A percentile compares a stretch with the other conserved stretches of the same genome.
phyloP scores from a whole-genome alignment of 2,329 filamentous ascomycete species.

The Ophiosphaerella narmari region DNA sequence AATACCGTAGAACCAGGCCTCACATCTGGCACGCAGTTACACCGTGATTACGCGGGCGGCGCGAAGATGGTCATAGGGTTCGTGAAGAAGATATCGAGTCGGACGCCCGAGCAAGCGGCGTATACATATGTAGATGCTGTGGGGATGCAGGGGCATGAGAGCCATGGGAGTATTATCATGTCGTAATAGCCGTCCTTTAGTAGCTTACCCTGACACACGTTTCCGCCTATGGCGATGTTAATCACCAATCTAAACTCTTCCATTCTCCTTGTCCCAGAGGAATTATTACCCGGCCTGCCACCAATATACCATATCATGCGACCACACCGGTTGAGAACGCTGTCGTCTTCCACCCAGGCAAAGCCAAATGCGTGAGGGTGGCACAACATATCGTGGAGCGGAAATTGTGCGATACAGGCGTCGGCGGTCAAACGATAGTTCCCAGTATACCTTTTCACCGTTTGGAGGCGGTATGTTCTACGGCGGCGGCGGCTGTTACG shows the following conservation, averaged over 20 bases:
- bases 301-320: slow-evolving; percentile 65
- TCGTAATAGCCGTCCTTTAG: slow-evolving; percentile 62
- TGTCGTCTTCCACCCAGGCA: slow-evolving; percentile 58
- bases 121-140: slow-evolving; percentile 54
- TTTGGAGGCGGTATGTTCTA: slow-evolving; percentile 32
- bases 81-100: slow-evolving; percentile 24
- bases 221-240: slow-evolving; percentile 66
- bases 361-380: slow-evolving; percentile 60
- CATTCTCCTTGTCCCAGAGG: slow-evolving; percentile 58
- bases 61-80: slow-evolving; percentile 27
- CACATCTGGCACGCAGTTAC: slow-evolving; percentile 47
- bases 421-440: slow-evolving; percentile 55
- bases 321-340: slow-evolving; percentile 50
- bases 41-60: slow-evolving; percentile 24
- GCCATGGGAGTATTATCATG: slow-evolving; percentile 60
- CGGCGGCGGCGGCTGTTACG: too few species aligned
- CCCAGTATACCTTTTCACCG: slow-evolving; percentile 56
- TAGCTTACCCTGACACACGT: slow-evolving; percentile 59
- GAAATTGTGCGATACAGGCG: slow-evolving; percentile 58
- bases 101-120: slow-evolving; percentile 20
- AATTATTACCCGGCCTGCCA: slow-evolving; percentile 55
- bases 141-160: slow-evolving; percentile 52
- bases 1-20: slow-evolving; percentile 56
- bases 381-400: slow-evolving; percentile 54
- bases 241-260: slow-evolving; percentile 63